phyloP scores from a whole-genome alignment of 345 rosid species.

The Theobroma cacao region DNA sequence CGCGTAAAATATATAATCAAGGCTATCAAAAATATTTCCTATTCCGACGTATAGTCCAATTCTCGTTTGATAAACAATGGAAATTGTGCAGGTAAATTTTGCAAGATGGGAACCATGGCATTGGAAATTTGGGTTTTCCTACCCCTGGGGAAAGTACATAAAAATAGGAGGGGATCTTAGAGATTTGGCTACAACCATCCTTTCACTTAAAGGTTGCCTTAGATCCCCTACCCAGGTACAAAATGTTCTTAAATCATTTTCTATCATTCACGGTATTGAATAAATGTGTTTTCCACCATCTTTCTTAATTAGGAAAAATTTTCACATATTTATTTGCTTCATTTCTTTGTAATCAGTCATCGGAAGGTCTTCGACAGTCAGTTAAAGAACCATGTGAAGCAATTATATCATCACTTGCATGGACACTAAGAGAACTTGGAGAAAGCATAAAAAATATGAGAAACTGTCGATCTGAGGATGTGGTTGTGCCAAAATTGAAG shows the following conservation, averaged over 20 bases:
- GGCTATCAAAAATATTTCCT: too few relatives aligned
- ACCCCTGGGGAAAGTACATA: slow-evolving; percentile 77
- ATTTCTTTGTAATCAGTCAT: slow-evolving; percentile 11
- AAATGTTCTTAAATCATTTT: neutral
- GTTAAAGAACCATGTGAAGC: slow-evolving; percentile 45
- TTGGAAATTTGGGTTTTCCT: slow-evolving; percentile 66
- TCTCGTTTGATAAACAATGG: neutral
- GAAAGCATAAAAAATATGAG: slow-evolving; percentile 50
- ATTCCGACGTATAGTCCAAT: neutral
- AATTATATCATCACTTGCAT: slow-evolving; percentile 33
- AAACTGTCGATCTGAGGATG: slow-evolving; percentile 28
- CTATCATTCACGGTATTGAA: neutral
- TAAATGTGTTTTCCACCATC: too few relatives aligned
- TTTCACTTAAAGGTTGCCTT: slow-evolving; percentile 43
- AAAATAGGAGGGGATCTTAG: slow-evolving; percentile 59
- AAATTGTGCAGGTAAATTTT: slow-evolving; percentile 53
- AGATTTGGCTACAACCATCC: slow-evolving; percentile 37
- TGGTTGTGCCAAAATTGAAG: slow-evolving; percentile 43
- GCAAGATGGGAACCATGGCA: slow-evolving; percentile 99
- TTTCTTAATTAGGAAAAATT: neutral
- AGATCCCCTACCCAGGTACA: slow-evolving; percentile 39
- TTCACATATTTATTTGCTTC: neutral
- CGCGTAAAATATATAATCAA: neutral
- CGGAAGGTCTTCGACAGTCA: slow-evolving; percentile 20
- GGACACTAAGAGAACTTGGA: slow-evolving; percentile 55